Conservation (phyloP, 1,284 basidiomycete genomes). For the Papiliotrema fonsecae region DNA sequence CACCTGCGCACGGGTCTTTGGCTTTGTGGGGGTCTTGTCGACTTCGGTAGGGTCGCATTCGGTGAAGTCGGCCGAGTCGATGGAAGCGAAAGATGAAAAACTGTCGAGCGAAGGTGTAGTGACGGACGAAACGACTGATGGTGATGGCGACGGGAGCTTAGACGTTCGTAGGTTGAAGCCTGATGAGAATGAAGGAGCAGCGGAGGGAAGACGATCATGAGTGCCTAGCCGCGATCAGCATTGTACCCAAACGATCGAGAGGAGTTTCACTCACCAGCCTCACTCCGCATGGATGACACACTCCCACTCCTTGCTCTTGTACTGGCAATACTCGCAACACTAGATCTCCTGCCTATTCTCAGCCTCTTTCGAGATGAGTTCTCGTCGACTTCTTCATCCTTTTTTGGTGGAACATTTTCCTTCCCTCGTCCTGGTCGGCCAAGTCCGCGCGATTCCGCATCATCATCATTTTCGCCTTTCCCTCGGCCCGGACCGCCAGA, state of each 20-base stretch:
- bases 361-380: conserved; percentile 29
- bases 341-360: conserved; percentile 19
- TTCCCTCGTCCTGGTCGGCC: conserved; percentile 34
- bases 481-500: conserved; percentile 11
- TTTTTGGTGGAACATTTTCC: conserved; percentile 43
- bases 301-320: conserved; percentile 32
- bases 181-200: conserved; percentile 19
- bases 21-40: conserved; percentile 29
- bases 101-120: conserved; percentile 17
- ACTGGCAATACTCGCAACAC: conserved; percentile 5
- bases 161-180: conserved; percentile 15
- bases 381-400: conserved; percentile 19
- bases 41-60: conserved; percentile 24
- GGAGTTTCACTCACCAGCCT: no score
- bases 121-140: conserved; percentile 31
- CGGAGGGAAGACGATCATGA: conserved; percentile 19
- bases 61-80: conserved; percentile 18
- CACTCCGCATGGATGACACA: conserved; percentile 38
- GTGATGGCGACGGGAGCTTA: conserved; percentile 30
- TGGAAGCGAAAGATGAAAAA: conserved; percentile 19
- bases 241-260: no score
- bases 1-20: conserved; percentile 8
- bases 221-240: no score
- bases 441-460: conserved; percentile 6
- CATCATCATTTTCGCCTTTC: conserved; percentile 14